Conservation (phyloP, 148 eudicot species). For the Camellia lanceoleosa region DNA sequence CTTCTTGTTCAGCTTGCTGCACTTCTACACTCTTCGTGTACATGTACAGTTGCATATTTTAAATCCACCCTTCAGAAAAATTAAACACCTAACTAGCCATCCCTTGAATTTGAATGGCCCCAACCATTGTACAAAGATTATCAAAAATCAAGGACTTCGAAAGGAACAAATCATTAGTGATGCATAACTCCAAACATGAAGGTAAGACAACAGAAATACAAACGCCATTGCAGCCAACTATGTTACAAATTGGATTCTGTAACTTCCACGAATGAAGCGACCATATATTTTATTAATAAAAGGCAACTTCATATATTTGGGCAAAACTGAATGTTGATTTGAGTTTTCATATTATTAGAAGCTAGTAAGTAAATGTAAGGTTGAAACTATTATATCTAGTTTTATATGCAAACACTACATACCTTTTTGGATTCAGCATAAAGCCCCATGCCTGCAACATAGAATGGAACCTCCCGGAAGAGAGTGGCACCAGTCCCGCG, state of each 20-base stretch:
- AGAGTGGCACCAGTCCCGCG: slow-evolving; percentile 96
- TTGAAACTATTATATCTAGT: background rate
- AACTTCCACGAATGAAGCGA: background rate
- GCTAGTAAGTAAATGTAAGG: background rate
- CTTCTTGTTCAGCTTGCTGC: background rate
- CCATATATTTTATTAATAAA: background rate
- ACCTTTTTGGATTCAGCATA: slow-evolving; percentile 97
- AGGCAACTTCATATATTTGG: background rate
- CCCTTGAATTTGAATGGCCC: background rate
- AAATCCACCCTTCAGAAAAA: background rate
- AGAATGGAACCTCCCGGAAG: slow-evolving; percentile 90
- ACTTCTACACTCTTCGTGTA: background rate
- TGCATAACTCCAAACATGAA: background rate
- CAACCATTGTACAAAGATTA: background rate
- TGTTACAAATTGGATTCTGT: background rate
- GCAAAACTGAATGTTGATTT: background rate
- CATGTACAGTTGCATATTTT: background rate
- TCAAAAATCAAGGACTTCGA: background rate
- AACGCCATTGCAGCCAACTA: background rate
- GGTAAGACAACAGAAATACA: background rate
- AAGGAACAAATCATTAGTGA: background rate
- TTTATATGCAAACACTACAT: slow-evolving; percentile 7
- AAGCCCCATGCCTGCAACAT: slow-evolving; percentile 94
- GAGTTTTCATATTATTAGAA: background rate
- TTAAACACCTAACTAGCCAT: background rate